Conservation (phyloP, 768 basidiomycete species). For the Rhodotorula kratochvilovae region DNA sequence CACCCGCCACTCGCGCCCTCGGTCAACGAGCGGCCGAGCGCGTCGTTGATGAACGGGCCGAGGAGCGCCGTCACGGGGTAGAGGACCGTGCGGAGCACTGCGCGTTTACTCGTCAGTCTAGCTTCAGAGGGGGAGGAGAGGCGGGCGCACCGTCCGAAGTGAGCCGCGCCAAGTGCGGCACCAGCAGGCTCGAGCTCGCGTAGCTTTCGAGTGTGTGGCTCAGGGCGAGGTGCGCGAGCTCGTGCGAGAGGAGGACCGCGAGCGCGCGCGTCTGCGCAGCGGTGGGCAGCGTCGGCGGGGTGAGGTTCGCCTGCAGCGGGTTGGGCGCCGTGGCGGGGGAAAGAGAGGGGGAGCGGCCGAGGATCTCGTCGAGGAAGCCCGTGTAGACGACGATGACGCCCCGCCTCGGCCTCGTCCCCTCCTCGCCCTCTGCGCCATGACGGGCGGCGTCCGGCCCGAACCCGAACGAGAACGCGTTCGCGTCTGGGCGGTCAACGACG, state of each 20-base stretch:
- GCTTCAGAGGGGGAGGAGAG: too few species aligned
- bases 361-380: conserved; percentile 83
- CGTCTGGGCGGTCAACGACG: conserved; percentile 77
- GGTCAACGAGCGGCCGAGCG: conserved; percentile 72
- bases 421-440: too few species aligned
- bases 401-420: conserved; percentile 2
- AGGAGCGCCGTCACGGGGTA: conserved; percentile 51
- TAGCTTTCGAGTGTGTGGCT: conserved; percentile 37
- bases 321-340: conserved; percentile 1
- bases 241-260: conserved; percentile 86
- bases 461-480: conserved; percentile 93
- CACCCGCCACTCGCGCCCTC: conserved; percentile 45
- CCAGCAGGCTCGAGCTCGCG: conserved; percentile 32
- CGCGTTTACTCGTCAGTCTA: conserved; percentile 43
- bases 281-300: conserved; percentile 58
- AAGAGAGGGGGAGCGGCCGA: conserved; percentile 48
- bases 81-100: conserved; percentile 40
- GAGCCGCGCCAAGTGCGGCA: conserved; percentile 37
- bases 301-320: conserved; percentile 43
- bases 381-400: conserved; percentile 93
- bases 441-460: conserved; percentile 88
- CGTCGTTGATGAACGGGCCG: conserved; percentile 93
- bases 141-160: conserved; percentile 32
- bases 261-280: conserved; percentile 79
- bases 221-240: conserved; percentile 72